A percentile compares a stretch with the other conserved stretches of the same genome.
Conservation (phyloP, 225 moss, liverwort and hornwort species). For the Neckera pumila region DNA sequence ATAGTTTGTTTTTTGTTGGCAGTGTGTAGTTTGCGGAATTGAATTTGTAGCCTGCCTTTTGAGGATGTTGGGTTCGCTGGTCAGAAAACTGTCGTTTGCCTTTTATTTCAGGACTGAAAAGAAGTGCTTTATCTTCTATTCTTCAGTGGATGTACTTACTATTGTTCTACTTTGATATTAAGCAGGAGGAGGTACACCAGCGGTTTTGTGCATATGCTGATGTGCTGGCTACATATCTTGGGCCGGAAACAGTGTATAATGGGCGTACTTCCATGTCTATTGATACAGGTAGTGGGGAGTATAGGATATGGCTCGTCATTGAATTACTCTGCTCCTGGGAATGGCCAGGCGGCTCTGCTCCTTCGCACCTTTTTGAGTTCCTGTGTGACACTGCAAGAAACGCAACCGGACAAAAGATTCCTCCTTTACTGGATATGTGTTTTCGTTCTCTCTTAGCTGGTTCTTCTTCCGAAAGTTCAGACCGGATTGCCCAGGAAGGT, state of each 20-base stretch:
- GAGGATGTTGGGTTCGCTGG: not conserved
- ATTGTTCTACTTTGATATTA: not conserved
- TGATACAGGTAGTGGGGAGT: not conserved
- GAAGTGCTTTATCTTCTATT: not conserved
- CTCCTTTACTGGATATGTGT: constrained; percentile 44
- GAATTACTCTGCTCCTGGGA: constrained; percentile 91
- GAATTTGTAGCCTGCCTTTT: not conserved
- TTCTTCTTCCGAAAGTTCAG: constrained; percentile 8
- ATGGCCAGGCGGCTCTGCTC: constrained; percentile 63
- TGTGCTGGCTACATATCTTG: constrained; percentile 43
- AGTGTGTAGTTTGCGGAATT: not conserved
- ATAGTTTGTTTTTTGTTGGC: not conserved
- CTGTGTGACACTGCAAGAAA: constrained; percentile 40
- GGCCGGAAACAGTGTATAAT: constrained; percentile 49
- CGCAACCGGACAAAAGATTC: constrained; percentile 12
- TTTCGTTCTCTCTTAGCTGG: constrained; percentile 50
- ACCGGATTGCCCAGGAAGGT: not conserved
- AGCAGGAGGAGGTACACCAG: constrained; percentile 51
- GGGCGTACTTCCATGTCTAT: constrained; percentile 6
- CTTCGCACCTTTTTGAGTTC: constrained; percentile 41
- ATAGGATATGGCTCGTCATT: constrained; percentile 68
- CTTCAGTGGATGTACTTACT: not conserved
- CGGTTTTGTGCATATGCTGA: constrained; percentile 68
- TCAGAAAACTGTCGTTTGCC: not conserved
- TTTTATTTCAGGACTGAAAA: not conserved